Evolutionary conservation across 1,284 basidiomycete species (phyloP).

Genomic region (Boletus semigastroideus): DNA sequence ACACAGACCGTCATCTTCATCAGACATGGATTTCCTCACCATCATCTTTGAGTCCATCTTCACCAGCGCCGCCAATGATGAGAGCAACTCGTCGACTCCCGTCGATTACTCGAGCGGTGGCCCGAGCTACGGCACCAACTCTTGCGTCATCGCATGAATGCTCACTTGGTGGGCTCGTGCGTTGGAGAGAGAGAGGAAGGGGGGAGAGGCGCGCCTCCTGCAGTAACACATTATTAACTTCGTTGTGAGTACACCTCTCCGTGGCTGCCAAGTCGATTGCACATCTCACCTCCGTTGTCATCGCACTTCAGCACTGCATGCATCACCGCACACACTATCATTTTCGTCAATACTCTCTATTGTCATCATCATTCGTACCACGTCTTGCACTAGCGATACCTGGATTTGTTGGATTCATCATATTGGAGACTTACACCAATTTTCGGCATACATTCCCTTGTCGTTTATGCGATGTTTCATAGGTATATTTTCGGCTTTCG

Average conservation of each 20-base stretch:
- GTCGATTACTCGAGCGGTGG: constrained; percentile 6
- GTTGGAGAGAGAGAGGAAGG: neutral
- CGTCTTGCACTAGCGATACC: constrained; percentile 1
- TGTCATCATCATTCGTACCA: constrained; percentile 5
- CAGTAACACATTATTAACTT: constrained; percentile 9
- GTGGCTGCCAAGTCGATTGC: neutral
- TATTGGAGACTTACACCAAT: neutral
- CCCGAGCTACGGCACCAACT: constrained; percentile 1
- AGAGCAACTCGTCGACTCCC: constrained; percentile 10
- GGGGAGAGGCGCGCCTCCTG: neutral
- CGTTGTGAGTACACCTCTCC: constrained; percentile 20
- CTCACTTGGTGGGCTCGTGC: neutral
- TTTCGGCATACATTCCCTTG: constrained; percentile 11
- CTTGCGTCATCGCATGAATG: constrained; percentile 24
- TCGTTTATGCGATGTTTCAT: constrained; percentile 15
- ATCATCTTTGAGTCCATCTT: constrained; percentile 16
- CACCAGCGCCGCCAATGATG: constrained; percentile 3
- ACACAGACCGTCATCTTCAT: neutral
- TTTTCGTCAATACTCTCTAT: neutral
- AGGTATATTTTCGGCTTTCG: constrained; percentile 21
- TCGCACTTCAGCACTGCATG: constrained; percentile 9
- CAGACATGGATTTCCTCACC: constrained; percentile 25
- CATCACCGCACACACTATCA: constrained; percentile 8
- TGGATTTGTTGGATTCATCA: neutral
- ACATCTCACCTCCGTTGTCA: constrained; percentile 11